Base-by-base conservation (phyloP, 2,329 filamentous ascomycete genomes). In the Pseudopyricularia cyperi region DNA sequence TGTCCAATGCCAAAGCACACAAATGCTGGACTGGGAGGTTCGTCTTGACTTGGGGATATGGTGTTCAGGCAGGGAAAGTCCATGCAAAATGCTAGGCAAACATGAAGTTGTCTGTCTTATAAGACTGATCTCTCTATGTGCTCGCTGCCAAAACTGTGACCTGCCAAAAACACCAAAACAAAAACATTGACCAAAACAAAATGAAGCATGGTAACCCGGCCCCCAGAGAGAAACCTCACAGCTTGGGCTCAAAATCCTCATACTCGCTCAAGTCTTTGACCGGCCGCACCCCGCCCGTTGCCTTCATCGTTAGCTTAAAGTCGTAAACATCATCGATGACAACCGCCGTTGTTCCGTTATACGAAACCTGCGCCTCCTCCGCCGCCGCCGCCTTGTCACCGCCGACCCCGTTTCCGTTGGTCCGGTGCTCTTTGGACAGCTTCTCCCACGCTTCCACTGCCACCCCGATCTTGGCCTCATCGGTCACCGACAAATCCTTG, bases 161-260 rank as follows among this genome's bases (percentile, higher is more conserved):
- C 17, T n/a, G n/a, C n/a, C n/a, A n/a, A n/a, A n/a, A n/a, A n/a
- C n/a, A n/a, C n/a, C n/a, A n/a, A n/a, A 42, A 24, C 8, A 42
- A 42, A 42, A 5, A n/a, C 37, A 42, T 19, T 12, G 4, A n/a
- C 8, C 37, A 12, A 22, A 4, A 22, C 11, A 5, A 11, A 12
- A 42, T 8, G 12, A 11, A 39, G n/a, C 37, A n/a, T n/a, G 19
- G 37, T 19, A 24, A 22, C 12, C 4, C 22, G 37, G n/a, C n/a
- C n/a, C n/a, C 37, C 37, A 19, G 11, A 19, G n/a, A 19, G 37
- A 19, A 9, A 32, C 30, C 52, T 75, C 65, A 91, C 53, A 96
- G 74, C 71, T 96, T 96, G 14, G 87, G 71, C 56, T 87, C 88
- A 54, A 83, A 73, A 54, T 96, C 91, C 64, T 95, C 87, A 66